Evolutionary conservation across 2,329 filamentous ascomycete species (phyloP).

Genomic region (Aspergillus japonicus): DNA sequence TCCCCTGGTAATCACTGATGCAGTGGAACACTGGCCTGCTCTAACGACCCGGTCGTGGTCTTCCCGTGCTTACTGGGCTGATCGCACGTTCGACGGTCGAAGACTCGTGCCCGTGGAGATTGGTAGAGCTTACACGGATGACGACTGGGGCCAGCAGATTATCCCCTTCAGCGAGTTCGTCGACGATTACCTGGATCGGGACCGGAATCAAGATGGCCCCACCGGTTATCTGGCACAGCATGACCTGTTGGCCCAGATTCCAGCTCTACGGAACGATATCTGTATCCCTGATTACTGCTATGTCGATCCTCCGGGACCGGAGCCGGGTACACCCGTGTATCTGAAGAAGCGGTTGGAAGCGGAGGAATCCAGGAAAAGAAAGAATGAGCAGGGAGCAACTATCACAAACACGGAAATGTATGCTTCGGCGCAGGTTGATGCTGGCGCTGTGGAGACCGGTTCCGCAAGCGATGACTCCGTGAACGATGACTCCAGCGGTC

Average conservation of each 20-base stretch:
- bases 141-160: conserved; percentile 79
- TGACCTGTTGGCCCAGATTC: conserved; percentile 80
- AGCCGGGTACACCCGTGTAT: conserved; percentile 50
- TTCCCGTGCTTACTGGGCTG: conserved; percentile 70
- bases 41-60: conserved; percentile 67
- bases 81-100: conserved; percentile 70
- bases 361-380: conserved; percentile 4
- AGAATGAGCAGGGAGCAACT: background rate
- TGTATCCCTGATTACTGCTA: conserved; percentile 82
- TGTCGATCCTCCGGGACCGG: conserved; percentile 59
- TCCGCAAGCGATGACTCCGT: conserved; percentile 12
- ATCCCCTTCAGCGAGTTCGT: conserved; percentile 74
- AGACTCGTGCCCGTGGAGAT: conserved; percentile 83
- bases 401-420: background rate
- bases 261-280: conserved; percentile 72
- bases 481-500: conserved; percentile 43
- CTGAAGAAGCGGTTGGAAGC: conserved; percentile 35
- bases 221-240: conserved; percentile 90
- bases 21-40: conserved; percentile 74
- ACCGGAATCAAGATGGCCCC: conserved; percentile 17
- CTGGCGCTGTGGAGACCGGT: background rate
- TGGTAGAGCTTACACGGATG: conserved; percentile 83
- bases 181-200: conserved; percentile 52
- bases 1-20: conserved; percentile 69
- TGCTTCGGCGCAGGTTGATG: conserved; percentile 2